Percentiles rank a stretch among this genome's conserved stretches.
Evolutionary conservation across 2,329 filamentous ascomycete species (phyloP).

Genomic region (Hymenoscyphus fraxineus): DNA sequence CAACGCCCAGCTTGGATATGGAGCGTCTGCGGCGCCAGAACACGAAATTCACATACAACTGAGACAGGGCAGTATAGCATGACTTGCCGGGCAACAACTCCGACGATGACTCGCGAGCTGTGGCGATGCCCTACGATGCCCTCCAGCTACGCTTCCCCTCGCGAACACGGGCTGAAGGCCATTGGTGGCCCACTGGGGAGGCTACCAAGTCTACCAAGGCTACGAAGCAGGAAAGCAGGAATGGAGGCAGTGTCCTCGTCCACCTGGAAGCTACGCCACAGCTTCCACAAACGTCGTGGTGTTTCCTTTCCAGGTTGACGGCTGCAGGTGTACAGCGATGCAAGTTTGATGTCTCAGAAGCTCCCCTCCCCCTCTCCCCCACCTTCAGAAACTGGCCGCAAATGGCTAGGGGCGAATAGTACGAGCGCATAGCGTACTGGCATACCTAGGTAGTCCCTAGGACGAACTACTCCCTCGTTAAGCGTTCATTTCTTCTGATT

Average conservation of each 20-base stretch:
- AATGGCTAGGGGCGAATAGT: background rate
- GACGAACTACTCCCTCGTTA: background rate
- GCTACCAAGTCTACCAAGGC: background rate
- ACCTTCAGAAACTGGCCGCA: background rate
- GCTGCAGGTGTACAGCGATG: background rate
- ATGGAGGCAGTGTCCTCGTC: background rate
- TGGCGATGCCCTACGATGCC: background rate
- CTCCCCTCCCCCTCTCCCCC: background rate
- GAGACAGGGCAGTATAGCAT: background rate
- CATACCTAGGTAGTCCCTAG: background rate
- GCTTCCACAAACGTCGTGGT: background rate
- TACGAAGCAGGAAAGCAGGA: background rate
- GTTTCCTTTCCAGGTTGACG: background rate
- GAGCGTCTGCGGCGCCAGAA: background rate
- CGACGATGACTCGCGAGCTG: constrained; percentile 1
- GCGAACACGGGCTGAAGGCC: background rate
- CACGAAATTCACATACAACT: background rate
- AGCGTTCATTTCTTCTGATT: background rate
- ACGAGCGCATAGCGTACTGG: background rate
- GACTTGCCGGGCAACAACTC: background rate
- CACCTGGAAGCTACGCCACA: background rate
- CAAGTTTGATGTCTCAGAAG: background rate
- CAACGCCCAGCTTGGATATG: background rate
- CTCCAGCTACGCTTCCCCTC: too few species aligned
- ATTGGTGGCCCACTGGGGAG: background rate